Evolutionary conservation across 495 filamentous ascomycete genomes (phyloP), one percentile per base, ranked within the genome.

Genomic region (Talaromyces ruber): DNA sequence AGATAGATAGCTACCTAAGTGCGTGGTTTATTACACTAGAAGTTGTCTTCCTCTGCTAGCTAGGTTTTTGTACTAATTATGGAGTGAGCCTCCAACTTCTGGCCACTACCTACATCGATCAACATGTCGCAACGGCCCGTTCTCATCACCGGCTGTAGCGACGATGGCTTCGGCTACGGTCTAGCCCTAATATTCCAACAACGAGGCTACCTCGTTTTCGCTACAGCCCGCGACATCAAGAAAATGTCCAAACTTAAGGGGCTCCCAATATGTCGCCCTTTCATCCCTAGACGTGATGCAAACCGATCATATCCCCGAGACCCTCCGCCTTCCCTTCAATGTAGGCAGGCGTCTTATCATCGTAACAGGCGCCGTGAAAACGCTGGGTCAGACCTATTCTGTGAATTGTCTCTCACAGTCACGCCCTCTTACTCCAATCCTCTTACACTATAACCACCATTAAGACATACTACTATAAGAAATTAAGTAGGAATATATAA

Each of bases 161-260:
- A 72, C 34, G 81, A 79, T 16, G 79, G 83, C 52, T 81, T 85
- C 57, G 84, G 82, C 18, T 71, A 72, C 28, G 79, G 77, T 26
- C 71, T 87, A 3, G 84, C 84, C 4, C 67, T 69, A 1, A 72
- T 73, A 32, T 84, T 85, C 67, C 74, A 77, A 29, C 59, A 63
- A 6, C 69, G 67, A 29, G 83, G 82, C 7, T 75, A 74, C 59
- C 77, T 75, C 12, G 83, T 88, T 50, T 84, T 84, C 62, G 84
- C 84, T 21, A 83, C 82, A 43, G 74, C 78, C 5, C 82, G 84
- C 54, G 66, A 77, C 60, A 56, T 66, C 6, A 59, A 67, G 14
- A 82, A 76, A 58, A 71, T 81, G 66, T 16, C 58, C 26, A 59
- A 50, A 26, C 61, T 65, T 4, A 28, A 62, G 24, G n/a, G 26